These are phyloP conservation scores for Didymella pomorum DNA, from an alignment of 2,329 filamentous ascomycete species.

Conservation along the genomic window DNA sequence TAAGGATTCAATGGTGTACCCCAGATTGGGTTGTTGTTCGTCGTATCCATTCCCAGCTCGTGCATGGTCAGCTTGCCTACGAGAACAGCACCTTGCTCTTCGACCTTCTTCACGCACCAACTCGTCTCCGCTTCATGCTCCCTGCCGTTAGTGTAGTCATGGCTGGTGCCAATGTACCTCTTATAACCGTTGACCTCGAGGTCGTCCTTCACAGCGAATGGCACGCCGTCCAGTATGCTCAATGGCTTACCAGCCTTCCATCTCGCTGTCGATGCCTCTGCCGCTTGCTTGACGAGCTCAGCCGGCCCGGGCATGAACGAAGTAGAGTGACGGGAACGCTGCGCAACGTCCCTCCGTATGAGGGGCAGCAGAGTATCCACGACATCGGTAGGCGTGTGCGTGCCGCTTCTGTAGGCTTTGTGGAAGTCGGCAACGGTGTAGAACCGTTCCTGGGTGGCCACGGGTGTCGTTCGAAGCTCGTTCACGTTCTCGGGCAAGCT, in stretches of 20 bases:
- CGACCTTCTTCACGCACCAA: constrained; percentile 75
- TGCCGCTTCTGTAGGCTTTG: constrained; percentile 73
- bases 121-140: constrained; percentile 60
- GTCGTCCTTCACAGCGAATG: constrained; percentile 86
- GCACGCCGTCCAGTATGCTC: constrained; percentile 80
- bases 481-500: constrained; percentile 31
- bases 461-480: constrained; percentile 32
- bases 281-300: constrained; percentile 70
- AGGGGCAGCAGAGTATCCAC: constrained; percentile 74
- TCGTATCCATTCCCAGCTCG: constrained; percentile 81
- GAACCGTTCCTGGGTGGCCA: constrained; percentile 40
- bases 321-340: constrained; percentile 68
- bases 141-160: constrained; percentile 62
- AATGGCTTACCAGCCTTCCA: constrained; percentile 72
- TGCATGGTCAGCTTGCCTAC: constrained; percentile 83
- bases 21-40: constrained; percentile 79
- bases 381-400: constrained; percentile 75
- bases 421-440: constrained; percentile 78
- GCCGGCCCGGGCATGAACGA: constrained; percentile 76
- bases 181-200: constrained; percentile 74
- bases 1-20: constrained; percentile 82
- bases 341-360: constrained; percentile 66
- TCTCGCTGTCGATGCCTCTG: constrained; percentile 74
- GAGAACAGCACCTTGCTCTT: constrained; percentile 77
- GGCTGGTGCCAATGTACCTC: constrained; percentile 69